Percentiles rank a stretch among this genome's conserved stretches.
Conservation (phyloP, 192 early-diverging fungal genomes). For the Coemansia sp. region DNA sequence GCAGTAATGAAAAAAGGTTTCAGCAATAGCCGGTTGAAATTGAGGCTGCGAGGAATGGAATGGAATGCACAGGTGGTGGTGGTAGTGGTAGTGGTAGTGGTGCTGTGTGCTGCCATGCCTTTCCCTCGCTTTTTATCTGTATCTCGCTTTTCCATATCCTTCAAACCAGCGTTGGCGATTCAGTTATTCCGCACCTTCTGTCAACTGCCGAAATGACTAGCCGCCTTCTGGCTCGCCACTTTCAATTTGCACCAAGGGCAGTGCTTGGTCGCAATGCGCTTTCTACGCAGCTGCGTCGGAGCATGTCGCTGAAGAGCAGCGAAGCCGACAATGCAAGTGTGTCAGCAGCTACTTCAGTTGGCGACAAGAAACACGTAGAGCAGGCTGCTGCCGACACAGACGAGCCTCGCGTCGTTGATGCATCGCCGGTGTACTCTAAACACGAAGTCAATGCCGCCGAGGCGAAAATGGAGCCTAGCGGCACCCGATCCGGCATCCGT, state of each 20-base stretch:
- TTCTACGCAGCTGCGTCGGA: background rate
- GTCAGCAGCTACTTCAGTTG: background rate
- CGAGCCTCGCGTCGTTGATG: conserved; percentile 13
- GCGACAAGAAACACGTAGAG: background rate
- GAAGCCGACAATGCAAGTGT: background rate
- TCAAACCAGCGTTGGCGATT: conserved; percentile 7
- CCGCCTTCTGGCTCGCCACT: conserved; percentile 5
- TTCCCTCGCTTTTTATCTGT: no score
- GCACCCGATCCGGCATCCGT: conserved; percentile 14
- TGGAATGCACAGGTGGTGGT: no score
- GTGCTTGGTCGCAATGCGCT: background rate
- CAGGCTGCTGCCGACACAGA: conserved; percentile 5
- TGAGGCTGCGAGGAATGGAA: no score
- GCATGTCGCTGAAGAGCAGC: background rate
- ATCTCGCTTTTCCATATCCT: background rate
- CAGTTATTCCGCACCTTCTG: background rate
- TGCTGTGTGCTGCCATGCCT: no score
- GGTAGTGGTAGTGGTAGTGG: no score
- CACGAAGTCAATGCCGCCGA: conserved; percentile 19
- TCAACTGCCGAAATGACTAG: background rate
- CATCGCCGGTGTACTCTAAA: conserved; percentile 32
- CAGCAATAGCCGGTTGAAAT: no score
- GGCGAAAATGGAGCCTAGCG: background rate
- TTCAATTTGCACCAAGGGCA: background rate
- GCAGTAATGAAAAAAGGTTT: no score